Evolutionary conservation across 2,329 filamentous ascomycete genomes (phyloP), one percentile per base, ranked within the genome.

Genomic region (Diaporthe amygdali): DNA sequence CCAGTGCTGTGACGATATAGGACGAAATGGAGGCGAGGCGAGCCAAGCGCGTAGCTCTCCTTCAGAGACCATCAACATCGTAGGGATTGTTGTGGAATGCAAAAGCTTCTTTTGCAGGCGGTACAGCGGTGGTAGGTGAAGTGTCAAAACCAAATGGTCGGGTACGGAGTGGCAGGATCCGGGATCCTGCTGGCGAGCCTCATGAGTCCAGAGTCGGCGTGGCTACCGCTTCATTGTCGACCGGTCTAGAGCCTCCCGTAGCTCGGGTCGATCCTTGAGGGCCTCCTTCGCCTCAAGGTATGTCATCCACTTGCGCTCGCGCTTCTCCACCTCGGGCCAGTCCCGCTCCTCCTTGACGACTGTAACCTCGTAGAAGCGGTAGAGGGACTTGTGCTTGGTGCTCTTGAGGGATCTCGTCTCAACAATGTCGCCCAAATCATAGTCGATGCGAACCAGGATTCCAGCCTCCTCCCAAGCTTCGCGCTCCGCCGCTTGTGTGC

Each of bases 391-490:
- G 73, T 90, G 90, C 71, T 86, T 86, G 34, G 88, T 89, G 76
- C 90, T 84, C 81, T 96, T 96, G 46, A 94, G 94, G 8, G 94
- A 89, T 71, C 95, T 90, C 80, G 91, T 93, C 83, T 99, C 96
- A 68, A 91, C 85, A 76, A 99, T 97, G 74, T 92, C 89, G 74
- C 95, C 95, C 64, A 99, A 88, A 81, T 97, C 94, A 80, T 92
- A 93, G 77, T 93, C 91, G 81, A 98, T 92, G 71, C 90, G 92
- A 82, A 96, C 93, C 77, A 93, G 87, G 78, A 98, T 97, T 78
- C 96, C 96, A 51, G 95, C 96, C 84, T 98, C 96, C 85, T 98
- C 96, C 96, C 96, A 98, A 73, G 96, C 96, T 83, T 99, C 96
- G 76, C 96, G 86, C 86, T 92, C 83, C 69, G 96, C 96, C 70